phyloP scores from a whole-genome alignment of 768 basidiomycete genomes.

The Leccinellum albellum region DNA sequence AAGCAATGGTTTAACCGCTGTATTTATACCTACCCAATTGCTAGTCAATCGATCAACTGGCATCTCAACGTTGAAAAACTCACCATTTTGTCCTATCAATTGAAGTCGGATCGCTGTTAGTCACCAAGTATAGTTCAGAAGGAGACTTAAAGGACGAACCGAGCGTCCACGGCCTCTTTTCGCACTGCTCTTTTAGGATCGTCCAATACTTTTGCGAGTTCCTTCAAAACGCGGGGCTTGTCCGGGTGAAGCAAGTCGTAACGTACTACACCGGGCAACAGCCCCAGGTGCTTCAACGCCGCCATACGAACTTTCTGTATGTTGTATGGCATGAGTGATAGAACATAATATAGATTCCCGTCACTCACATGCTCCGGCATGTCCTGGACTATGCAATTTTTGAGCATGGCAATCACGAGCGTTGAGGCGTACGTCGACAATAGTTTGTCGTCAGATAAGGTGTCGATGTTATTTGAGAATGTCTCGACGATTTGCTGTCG shows the following conservation, averaged over 20 bases:
- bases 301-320: constrained; percentile 68
- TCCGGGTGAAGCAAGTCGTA: constrained; percentile 82
- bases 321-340: neutral
- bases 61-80: neutral
- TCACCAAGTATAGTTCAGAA: neutral
- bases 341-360: neutral
- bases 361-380: constrained; percentile 56
- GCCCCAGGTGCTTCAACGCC: constrained; percentile 70
- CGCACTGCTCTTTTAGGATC: constrained; percentile 86
- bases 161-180: constrained; percentile 83
- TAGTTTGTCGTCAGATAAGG: constrained; percentile 45
- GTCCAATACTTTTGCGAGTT: constrained; percentile 74
- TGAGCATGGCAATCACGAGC: constrained; percentile 69
- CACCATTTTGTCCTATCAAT: constrained; percentile 29
- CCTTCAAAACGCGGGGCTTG: constrained; percentile 69
- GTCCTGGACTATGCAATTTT: constrained; percentile 48
- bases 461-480: constrained; percentile 65
- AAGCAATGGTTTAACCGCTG: constrained; percentile 10
- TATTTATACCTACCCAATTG: constrained; percentile 27
- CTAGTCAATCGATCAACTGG: neutral
- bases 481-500: constrained; percentile 79
- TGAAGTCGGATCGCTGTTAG: constrained; percentile 1
- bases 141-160: constrained; percentile 32
- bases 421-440: constrained; percentile 69
- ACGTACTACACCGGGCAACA: constrained; percentile 71